These are phyloP conservation scores for Ustilago trichophora DNA, from an alignment of 1,284 basidiomycete genomes.

Conservation along the genomic window DNA sequence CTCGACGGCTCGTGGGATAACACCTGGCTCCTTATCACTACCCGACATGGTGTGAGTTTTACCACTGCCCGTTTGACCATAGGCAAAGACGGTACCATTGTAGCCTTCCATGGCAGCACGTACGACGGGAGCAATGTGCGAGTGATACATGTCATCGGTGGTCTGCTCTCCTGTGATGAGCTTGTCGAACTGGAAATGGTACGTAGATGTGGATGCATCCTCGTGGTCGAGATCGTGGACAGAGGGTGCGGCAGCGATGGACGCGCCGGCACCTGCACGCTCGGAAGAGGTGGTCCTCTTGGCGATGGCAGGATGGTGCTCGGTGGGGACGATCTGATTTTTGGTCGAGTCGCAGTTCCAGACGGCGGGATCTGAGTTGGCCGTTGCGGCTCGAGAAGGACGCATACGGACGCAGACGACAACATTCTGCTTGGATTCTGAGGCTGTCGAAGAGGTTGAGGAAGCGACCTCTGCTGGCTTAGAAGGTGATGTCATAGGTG, in stretches of 20 bases:
- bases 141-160: conserved; percentile 66
- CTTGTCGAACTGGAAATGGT: conserved; percentile 63
- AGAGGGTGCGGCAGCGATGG: conserved; percentile 7
- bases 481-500: neutral
- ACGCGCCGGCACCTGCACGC: conserved; percentile 19
- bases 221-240: conserved; percentile 24
- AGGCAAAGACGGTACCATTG: conserved; percentile 94
- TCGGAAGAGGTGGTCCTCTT: conserved; percentile 54
- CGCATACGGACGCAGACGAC: conserved; percentile 64
- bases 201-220: conserved; percentile 38
- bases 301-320: conserved; percentile 61
- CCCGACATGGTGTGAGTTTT: conserved; percentile 86
- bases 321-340: conserved; percentile 57
- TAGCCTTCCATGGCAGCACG: conserved; percentile 91
- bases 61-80: conserved; percentile 77
- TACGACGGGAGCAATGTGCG: conserved; percentile 70
- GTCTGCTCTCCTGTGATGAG: conserved; percentile 41
- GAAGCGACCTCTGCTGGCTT: conserved; percentile 13
- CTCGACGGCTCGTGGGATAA: conserved; percentile 87
- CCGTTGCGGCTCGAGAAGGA: conserved; percentile 15
- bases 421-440: conserved; percentile 55
- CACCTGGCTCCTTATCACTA: conserved; percentile 83
- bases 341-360: conserved; percentile 52
- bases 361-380: conserved; percentile 25
- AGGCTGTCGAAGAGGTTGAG: neutral